phyloP scores from a whole-genome alignment of 495 filamentous ascomycete genomes.

The Amniculicola lignicola region DNA sequence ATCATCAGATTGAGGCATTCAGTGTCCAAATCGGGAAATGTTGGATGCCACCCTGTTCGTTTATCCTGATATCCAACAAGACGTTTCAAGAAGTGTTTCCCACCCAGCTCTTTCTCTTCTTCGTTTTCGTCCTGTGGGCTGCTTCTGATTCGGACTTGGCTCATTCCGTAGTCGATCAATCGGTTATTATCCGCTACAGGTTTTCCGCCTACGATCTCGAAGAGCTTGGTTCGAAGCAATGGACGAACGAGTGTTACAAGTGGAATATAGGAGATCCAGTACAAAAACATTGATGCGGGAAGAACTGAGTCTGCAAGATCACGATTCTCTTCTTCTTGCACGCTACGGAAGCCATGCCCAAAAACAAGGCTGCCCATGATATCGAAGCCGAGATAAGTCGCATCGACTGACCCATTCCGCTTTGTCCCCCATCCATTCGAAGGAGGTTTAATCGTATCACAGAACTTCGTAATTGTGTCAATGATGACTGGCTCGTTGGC shows the following conservation, averaged over 20 bases:
- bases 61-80: constrained; percentile 34
- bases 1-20: constrained; percentile 39
- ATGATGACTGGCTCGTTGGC: constrained; percentile 30
- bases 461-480: constrained; percentile 22
- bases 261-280: constrained; percentile 36
- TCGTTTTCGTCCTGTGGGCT: not conserved
- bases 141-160: constrained; percentile 18
- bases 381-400: constrained; percentile 40
- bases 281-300: constrained; percentile 36
- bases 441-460: constrained; percentile 32
- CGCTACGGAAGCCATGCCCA: constrained; percentile 34
- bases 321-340: constrained; percentile 28
- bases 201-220: constrained; percentile 31
- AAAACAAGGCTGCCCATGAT: constrained; percentile 39
- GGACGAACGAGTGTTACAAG: constrained; percentile 28
- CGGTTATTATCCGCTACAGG: constrained; percentile 31
- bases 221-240: constrained; percentile 30
- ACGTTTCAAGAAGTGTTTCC: constrained; percentile 34
- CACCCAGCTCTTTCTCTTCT: not conserved
- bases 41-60: constrained; percentile 34
- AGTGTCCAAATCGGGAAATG: constrained; percentile 32
- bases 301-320: constrained; percentile 49
- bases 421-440: constrained; percentile 24
- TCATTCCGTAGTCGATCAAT: constrained; percentile 24
- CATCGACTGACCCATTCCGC: constrained; percentile 28